Base-by-base conservation (phyloP, 805 yeast genomes). In the Candida cerambycidarum region DNA sequence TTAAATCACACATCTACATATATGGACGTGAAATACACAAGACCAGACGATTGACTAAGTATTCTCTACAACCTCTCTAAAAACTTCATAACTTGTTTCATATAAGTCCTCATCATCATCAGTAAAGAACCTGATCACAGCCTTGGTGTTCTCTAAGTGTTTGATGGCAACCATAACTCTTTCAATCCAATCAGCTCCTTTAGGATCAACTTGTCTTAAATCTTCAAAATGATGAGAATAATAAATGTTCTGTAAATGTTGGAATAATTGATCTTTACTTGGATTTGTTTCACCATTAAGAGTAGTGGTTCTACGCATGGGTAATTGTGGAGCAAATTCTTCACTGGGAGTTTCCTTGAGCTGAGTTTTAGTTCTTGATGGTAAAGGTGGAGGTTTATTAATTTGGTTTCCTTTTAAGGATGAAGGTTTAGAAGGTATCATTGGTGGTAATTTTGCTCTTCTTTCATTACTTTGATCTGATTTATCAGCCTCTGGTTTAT, bases 341-440 rank as follows among this genome's bases (percentile, higher is more conserved):
- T 28, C 41, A n/a, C n/a, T n/a, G n/a, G n/a, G n/a, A n/a, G n/a
- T n/a, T n/a, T n/a, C n/a, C n/a, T n/a, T 15, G 10, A 40, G 18
- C 10, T 40, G 41, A 27, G 8, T 8, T 21, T 21, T 21, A 21
- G 23, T 16, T 35, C 41, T 5, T 24, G 48, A 49, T 2, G 72
- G 71, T n/a, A 65, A 54, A 1, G 73, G 71, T 3, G 47, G 46
- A 12, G 47, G 39, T 56, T 29, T 52, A 13, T 42, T 44, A 10
- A 61, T 25, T 13, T 56, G 54, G 9, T 55, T 58, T 0, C 75
- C 73, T 45, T 61, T 62, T n/a, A 75, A 54, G 2, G 50, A 40
- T 0, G 44, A 50, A 3, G 83, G 83, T 47, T 78, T 78, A 25
- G 59, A 61, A 0, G 83, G 83, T 0, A 75, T 62, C 45, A 71